Percentiles rank a stretch among this genome's conserved stretches.
Evolutionary conservation across 2,329 filamentous ascomycete genomes (phyloP).

Genomic region (Colletotrichum orchidophilum): DNA sequence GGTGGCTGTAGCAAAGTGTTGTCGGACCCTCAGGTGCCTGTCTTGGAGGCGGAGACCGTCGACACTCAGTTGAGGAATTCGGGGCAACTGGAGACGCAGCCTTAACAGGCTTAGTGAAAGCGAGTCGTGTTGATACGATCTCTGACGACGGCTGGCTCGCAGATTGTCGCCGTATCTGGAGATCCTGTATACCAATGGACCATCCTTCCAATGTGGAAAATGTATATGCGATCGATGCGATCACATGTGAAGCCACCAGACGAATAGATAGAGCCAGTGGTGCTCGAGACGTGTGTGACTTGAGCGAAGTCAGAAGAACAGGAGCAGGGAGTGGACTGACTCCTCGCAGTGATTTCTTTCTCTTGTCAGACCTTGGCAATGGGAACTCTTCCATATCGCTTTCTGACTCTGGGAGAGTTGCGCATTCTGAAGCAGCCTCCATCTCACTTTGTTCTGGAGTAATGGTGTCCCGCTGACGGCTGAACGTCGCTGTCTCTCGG

Average conservation of each 20-base stretch:
- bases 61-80: not conserved
- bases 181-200: conserved; percentile 91
- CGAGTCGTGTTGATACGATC: conserved; percentile 50
- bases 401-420: conserved; percentile 14
- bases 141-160: conserved; percentile 38
- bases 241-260: conserved; percentile 67
- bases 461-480: not conserved
- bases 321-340: conserved; percentile 48
- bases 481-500: not conserved
- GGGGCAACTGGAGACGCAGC: conserved; percentile 13
- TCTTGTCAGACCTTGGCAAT: not conserved
- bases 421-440: conserved; percentile 14
- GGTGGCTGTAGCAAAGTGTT: conserved; percentile 77
- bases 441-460: conserved; percentile 9
- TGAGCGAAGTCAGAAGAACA: conserved; percentile 77
- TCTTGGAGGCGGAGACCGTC: conserved; percentile 17
- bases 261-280: conserved; percentile 87
- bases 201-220: conserved; percentile 82
- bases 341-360: not conserved
- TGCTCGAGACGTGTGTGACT: conserved; percentile 80
- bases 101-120: conserved; percentile 48
- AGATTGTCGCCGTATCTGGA: conserved; percentile 64
- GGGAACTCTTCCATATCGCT: not conserved
- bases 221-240: conserved; percentile 89
- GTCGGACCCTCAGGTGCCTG: conserved; percentile 58